Evolutionary conservation across 1,284 basidiomycete species (phyloP), one percentile per base, ranked within the genome.

Genomic region (Amylostereum areolatum): DNA sequence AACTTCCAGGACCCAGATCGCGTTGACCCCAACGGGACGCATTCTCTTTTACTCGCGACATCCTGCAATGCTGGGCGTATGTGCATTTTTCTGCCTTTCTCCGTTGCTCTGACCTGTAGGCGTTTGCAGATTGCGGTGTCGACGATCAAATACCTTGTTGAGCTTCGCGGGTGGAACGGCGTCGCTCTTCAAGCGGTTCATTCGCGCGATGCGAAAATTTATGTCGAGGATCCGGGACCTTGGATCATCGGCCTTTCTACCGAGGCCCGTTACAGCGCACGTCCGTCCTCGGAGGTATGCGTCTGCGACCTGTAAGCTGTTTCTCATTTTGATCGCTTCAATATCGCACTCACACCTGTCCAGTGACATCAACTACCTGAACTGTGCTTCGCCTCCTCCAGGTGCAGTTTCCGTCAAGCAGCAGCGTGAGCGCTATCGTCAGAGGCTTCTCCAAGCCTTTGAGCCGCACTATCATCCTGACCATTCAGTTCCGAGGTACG

Each of bases 191-290:
- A 90, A 25, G 78, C 89, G 1, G 87, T 97, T 34, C 95, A 97
- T 65, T 85, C 91, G 18, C 81, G 92, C 49, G 92, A 95, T 57
- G 88, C 91, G 28, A 90, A 85, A 61, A 92, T 95, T 51, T 93
- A 92, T 59, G 85, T 91, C 51, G 89, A 92, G 48, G 87, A 90
- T 62, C 87, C 87, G 48, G 86, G 86, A 54, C 94, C 94, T 51
- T 98, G 92, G 85, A 91, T 98, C 59, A 83, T 98, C 62, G 95
- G 92, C 37, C 75, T 97, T 49, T 83, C 92, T 28, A 91, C 88
- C 2, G 89, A 97, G 66, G 84, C 89, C 32, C 79, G 90, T 50
- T 89, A 92, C 65, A 81, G 88, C 57, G 73, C 89, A 48, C 76
- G 83, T 40, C 80, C 85, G 28, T 72, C 83, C 1, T 71, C 88